Evolutionary conservation across 768 basidiomycete species (phyloP).

Genomic region (Hericium rajendrae): DNA sequence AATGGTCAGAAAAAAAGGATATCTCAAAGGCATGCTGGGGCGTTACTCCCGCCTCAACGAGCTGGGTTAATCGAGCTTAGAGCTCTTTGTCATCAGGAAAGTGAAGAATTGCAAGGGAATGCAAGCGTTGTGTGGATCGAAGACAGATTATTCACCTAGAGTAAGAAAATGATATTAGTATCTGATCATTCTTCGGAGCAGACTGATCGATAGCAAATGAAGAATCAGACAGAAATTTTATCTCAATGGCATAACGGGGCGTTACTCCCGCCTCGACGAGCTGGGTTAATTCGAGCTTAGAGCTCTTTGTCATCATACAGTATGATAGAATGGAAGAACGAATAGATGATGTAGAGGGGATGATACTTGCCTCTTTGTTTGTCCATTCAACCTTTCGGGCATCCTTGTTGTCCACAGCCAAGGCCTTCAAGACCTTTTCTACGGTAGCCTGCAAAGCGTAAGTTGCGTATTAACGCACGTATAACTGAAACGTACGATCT

Average conservation of each 20-base stretch:
- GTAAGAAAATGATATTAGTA: too few relatives aligned
- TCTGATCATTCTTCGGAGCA: too few relatives aligned
- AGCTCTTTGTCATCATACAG: slow-evolving; percentile 70
- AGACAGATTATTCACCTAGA: too few relatives aligned
- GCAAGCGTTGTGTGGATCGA: too few relatives aligned
- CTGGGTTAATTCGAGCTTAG: slow-evolving; percentile 81
- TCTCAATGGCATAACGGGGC: slow-evolving; percentile 70
- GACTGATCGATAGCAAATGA: slow-evolving; percentile 11
- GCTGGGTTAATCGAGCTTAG: slow-evolving; percentile 85
- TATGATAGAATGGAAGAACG: neutral
- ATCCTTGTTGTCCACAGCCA: slow-evolving; percentile 79
- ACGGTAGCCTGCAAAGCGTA: slow-evolving; percentile 51
- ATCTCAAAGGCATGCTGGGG: slow-evolving; percentile 33
- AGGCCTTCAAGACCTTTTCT: slow-evolving; percentile 73
- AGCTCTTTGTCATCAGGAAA: slow-evolving; percentile 70
- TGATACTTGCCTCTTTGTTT: slow-evolving; percentile 81
- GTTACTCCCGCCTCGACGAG: slow-evolving; percentile 94
- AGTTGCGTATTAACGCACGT: neutral
- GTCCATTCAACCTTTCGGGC: slow-evolving; percentile 90
- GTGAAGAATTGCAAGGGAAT: neutral
- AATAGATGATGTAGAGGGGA: neutral
- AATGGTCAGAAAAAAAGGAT: slow-evolving; percentile 4
- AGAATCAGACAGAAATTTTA: slow-evolving; percentile 16
- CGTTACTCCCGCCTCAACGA: slow-evolving; percentile 91
- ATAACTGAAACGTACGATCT: slow-evolving; percentile 53